A percentile compares a stretch with the other conserved stretches of the same genome.
Evolutionary conservation across 306 rosid genomes (phyloP).

Genomic region (Astragalus glycyphyllos): DNA sequence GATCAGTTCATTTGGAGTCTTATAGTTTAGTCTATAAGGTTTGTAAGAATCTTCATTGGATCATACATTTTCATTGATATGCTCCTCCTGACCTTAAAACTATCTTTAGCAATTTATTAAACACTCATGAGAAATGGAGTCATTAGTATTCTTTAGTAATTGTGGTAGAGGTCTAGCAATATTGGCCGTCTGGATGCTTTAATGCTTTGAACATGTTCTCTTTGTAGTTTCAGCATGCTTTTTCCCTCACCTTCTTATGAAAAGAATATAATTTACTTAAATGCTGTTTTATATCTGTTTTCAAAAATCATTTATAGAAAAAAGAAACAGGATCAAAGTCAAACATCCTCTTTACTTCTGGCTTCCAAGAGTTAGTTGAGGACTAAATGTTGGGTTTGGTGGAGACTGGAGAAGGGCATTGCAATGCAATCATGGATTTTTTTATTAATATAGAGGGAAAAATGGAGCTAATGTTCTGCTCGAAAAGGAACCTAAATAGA

Average conservation of each 20-base stretch:
- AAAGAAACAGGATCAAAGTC: constrained; percentile 12
- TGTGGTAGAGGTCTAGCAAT: constrained; percentile 1
- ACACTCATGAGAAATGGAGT: constrained; percentile 21
- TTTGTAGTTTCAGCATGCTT: neutral
- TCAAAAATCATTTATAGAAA: neutral
- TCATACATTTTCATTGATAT: constrained; percentile 14
- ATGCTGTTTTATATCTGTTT: neutral
- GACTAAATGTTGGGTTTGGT: constrained; percentile 4
- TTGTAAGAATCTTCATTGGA: constrained; percentile 21
- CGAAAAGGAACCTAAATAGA: constrained; percentile 2
- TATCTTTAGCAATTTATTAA: constrained; percentile 1
- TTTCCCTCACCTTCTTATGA: constrained; percentile 3
- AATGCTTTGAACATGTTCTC: constrained; percentile 30
- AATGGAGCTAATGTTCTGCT: neutral
- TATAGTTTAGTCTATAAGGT: neutral
- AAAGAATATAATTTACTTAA: neutral
- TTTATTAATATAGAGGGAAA: neutral
- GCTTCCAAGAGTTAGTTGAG: neutral
- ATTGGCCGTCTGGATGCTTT: constrained; percentile 4
- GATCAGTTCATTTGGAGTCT: constrained; percentile 16
- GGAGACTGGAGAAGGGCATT: neutral
- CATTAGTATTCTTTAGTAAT: constrained; percentile 6
- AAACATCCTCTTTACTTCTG: neutral
- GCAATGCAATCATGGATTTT: constrained; percentile 4
- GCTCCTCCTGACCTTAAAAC: neutral